These are phyloP conservation scores for Penicillium sp. DNA, from an alignment of 2,329 filamentous ascomycete genomes.

Conservation along the genomic window DNA sequence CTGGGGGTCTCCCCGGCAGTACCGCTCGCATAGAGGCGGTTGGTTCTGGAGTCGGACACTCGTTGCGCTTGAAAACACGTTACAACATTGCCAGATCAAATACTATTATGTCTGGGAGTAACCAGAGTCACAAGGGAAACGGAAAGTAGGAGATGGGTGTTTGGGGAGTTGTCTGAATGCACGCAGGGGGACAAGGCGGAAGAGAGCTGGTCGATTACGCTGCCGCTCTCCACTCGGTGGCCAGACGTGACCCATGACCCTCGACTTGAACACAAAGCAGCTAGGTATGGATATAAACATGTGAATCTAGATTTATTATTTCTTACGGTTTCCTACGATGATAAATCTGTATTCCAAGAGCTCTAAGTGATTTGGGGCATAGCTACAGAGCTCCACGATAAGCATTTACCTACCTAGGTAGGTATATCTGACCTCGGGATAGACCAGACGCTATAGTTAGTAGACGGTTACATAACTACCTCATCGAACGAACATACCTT, in stretches of 20 bases:
- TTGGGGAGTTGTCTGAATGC: slow-evolving; percentile 3
- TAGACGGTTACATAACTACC: no score
- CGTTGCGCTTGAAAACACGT: slow-evolving; percentile 24
- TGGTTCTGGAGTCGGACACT: slow-evolving; percentile 23
- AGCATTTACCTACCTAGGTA: not conserved
- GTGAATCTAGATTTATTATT: not conserved
- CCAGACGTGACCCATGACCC: slow-evolving; percentile 3
- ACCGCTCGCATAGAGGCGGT: slow-evolving; percentile 68
- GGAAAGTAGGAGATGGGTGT: not conserved
- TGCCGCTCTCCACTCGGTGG: slow-evolving; percentile 15
- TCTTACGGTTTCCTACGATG: not conserved
- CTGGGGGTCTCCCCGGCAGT: slow-evolving; percentile 73
- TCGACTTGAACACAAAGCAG: not conserved
- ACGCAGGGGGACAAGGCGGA: slow-evolving; percentile 14
- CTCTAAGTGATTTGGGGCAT: not conserved
- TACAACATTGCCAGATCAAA: slow-evolving; percentile 34
- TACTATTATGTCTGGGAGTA: not conserved
- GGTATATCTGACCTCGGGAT: not conserved
- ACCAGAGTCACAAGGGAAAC: not conserved
- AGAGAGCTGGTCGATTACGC: slow-evolving; percentile 15
- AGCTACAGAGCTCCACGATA: not conserved
- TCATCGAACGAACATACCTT: not conserved
- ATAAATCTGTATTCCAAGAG: not conserved
- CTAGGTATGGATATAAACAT: not conserved
- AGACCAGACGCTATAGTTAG: not conserved